These are phyloP conservation scores for Quercus cerris DNA, from an alignment of 306 rosid species.

Conservation along the genomic window DNA sequence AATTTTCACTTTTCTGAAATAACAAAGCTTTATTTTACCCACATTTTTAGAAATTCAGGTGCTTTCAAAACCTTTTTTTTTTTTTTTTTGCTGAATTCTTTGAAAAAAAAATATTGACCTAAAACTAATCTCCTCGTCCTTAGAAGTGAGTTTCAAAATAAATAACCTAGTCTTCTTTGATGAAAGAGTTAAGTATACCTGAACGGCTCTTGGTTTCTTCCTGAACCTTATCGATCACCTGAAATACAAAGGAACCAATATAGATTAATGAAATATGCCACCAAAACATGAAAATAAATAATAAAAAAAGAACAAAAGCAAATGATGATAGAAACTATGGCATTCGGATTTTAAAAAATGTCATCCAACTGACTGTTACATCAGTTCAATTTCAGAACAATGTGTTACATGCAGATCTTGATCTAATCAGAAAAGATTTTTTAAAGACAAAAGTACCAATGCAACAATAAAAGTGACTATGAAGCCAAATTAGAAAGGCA, in stretches of 20 bases:
- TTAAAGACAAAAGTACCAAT: too few relatives aligned
- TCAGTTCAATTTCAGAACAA: not conserved
- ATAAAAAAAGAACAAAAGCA: not conserved
- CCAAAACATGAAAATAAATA: not conserved
- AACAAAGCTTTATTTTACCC: not conserved
- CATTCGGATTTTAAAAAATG: not conserved
- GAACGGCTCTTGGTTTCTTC: slow-evolving; percentile 95
- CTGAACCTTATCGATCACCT: slow-evolving; percentile 99
- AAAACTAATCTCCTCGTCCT: not conserved
- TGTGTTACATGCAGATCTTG: not conserved
- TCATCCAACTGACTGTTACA: not conserved
- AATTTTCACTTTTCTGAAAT: not conserved
- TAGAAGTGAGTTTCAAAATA: not conserved
- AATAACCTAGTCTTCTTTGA: not conserved
- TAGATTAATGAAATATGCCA: slow-evolving; percentile 14
- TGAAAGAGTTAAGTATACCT: slow-evolving; percentile 38
- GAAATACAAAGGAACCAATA: slow-evolving; percentile 17
- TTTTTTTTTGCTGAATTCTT: too few relatives aligned
- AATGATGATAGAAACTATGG: not conserved
- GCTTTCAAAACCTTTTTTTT: not conserved
- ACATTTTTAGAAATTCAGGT: not conserved
- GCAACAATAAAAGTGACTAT: not conserved
- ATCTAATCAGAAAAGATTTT: not conserved
- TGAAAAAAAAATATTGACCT: not conserved
- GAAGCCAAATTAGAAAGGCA: not conserved